phyloP scores from a whole-genome alignment of 75 land plant genomes.

The Azolla pinnata region DNA sequence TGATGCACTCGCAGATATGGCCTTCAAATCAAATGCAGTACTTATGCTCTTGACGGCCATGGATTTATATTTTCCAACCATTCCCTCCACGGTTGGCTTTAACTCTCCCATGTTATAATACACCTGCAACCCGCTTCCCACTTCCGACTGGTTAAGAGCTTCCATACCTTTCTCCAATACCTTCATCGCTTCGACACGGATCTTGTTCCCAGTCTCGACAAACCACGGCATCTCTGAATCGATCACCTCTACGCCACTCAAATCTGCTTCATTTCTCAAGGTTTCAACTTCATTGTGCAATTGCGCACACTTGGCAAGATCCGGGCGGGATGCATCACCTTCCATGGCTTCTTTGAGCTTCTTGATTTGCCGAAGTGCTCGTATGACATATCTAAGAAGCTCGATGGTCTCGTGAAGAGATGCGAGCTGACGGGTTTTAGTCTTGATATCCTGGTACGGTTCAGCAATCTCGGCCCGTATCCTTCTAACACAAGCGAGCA shows the following conservation, averaged over 20 bases:
- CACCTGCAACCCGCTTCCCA: slow-evolving; percentile 83
- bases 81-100: slow-evolving; percentile 52
- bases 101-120: slow-evolving; percentile 90
- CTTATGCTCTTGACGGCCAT: slow-evolving; percentile 55
- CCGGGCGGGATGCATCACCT: slow-evolving; percentile 24
- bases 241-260: slow-evolving; percentile 53
- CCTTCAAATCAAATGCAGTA: slow-evolving; percentile 88
- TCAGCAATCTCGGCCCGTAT: slow-evolving; percentile 66
- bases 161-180: slow-evolving; percentile 77
- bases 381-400: slow-evolving; percentile 48
- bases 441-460: slow-evolving; percentile 42
- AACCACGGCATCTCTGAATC: slow-evolving; percentile 66
- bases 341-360: slow-evolving; percentile 47
- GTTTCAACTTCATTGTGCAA: slow-evolving; percentile 57
- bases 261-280: slow-evolving; percentile 47
- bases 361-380: slow-evolving; percentile 45
- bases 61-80: slow-evolving; percentile 56
- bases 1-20: slow-evolving; percentile 46
- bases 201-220: slow-evolving; percentile 41
- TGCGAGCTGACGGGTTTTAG: slow-evolving; percentile 57
- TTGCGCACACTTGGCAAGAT: slow-evolving; percentile 78
- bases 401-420: slow-evolving; percentile 55
- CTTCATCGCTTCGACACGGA: slow-evolving; percentile 59
- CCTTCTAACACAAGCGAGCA: slow-evolving; percentile 58
- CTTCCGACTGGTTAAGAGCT: slow-evolving; percentile 79